Evolutionary conservation across 1,284 basidiomycete genomes (phyloP), one percentile per base, ranked within the genome.

Genomic region (Hortiboletus rubellus): DNA sequence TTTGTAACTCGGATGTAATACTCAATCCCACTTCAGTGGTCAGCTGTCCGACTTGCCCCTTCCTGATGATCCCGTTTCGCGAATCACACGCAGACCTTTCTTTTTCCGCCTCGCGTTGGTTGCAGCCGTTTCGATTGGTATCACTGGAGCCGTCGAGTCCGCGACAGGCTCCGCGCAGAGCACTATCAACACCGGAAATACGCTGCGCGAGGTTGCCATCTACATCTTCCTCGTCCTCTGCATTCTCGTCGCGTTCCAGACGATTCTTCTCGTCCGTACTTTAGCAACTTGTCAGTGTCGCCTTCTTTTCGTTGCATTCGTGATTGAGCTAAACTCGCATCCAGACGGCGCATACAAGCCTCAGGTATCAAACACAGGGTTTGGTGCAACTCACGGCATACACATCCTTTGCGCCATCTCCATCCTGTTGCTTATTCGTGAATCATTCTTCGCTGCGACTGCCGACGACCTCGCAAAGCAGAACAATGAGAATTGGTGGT

Each of bases 151-250:
- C 6, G 58, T 70, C 36, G 27, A 70, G 52, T 54, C 59, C 5
- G 60, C 66, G 4, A 58, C 47, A 14, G 56, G 58, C 14, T 52
- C 60, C 14, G 52, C 60, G 40, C 30, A 37, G 22, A 63, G 49
- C 36, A 55, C 58, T 1, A 6, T 62, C 17, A 52, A 63, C 46
- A 58, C 57, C 0, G 72, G 72, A 18, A 48, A 62, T 15, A 66
- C 52, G 0, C 60, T 79, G 14, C 74, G 74, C 53, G 68, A 69
- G 58, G 70, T 63, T 41, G 69, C 80, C 66, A 68, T 72, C 14
- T 69, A 74, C 48, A 71, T 83, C n/a, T 82, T 82, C 71, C 70
- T 82, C 30, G 68, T 71, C 22, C 70, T 82, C 22, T 76, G 74
- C 38, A 59, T 74, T 31, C 62, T 81, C 3, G 70, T 79, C 47